Evolutionary conservation across 1,284 basidiomycete genomes (phyloP).

Genomic region (Vanrija pseudolonga): DNA sequence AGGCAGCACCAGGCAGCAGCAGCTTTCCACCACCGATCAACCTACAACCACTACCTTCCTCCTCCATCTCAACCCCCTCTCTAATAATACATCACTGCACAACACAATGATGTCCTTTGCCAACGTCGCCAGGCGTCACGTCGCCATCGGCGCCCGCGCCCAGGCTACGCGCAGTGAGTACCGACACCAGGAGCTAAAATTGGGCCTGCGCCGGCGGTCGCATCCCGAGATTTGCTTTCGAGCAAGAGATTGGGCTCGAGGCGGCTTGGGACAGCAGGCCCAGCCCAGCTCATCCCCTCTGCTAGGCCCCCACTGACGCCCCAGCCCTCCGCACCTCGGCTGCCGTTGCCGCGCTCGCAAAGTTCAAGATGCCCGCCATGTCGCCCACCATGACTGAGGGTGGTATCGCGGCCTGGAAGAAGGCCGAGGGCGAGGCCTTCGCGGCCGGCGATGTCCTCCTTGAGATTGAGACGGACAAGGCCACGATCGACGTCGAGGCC

Average conservation of each 20-base stretch:
- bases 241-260: not conserved
- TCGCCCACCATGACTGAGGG: conserved; percentile 99
- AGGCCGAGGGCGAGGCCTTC: conserved; percentile 89
- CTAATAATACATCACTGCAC: conserved; percentile 2
- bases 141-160: conserved; percentile 23
- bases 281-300: not conserved
- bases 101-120: conserved; percentile 43
- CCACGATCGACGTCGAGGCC: conserved; percentile 97
- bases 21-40: not conserved
- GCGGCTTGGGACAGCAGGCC: not conserved
- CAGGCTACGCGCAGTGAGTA: conserved; percentile 33
- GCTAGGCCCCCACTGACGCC: not conserved
- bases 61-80: conserved; percentile 1
- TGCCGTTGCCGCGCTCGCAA: conserved; percentile 70
- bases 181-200: not conserved
- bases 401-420: conserved; percentile 96
- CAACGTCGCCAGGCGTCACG: conserved; percentile 39
- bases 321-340: conserved; percentile 78
- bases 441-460: conserved; percentile 77
- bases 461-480: conserved; percentile 96
- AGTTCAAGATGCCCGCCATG: conserved; percentile 98
- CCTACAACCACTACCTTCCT: not conserved
- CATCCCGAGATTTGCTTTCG: not conserved
- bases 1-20: no score
- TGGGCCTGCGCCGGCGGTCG: not conserved